Evolutionary conservation across 805 yeast genomes (phyloP).

Genomic region (Saccharomycopsis amapae): DNA sequence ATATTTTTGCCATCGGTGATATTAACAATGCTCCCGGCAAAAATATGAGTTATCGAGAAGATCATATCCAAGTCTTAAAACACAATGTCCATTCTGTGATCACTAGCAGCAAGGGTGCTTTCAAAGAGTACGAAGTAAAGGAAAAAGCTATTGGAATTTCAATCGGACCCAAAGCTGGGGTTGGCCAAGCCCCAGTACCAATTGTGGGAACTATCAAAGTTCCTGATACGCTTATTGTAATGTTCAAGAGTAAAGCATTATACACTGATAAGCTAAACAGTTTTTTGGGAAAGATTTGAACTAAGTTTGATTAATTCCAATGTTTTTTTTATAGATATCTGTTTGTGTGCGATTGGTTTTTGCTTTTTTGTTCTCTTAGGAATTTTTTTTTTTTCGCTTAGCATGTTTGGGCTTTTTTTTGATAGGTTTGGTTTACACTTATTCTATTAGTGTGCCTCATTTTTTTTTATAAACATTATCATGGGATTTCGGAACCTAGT

Average conservation of each 20-base stretch:
- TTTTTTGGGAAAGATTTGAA: background rate
- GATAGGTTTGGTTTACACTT: no score
- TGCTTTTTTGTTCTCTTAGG: no score
- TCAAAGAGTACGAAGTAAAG: background rate
- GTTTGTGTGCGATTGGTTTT: no score
- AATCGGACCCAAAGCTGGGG: conserved; percentile 23
- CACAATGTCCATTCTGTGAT: conserved; percentile 17
- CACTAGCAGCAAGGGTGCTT: background rate
- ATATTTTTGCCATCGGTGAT: conserved; percentile 27
- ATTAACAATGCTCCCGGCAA: conserved; percentile 20
- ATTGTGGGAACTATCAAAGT: conserved; percentile 19
- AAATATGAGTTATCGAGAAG: conserved; percentile 10
- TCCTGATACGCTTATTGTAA: conserved; percentile 22
- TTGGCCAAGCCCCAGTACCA: conserved; percentile 24
- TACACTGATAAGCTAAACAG: conserved; percentile 3
- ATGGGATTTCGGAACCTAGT: no score
- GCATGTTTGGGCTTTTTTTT: no score
- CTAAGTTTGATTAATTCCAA: no score
- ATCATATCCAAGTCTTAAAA: conserved; percentile 14
- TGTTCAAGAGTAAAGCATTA: conserved; percentile 21
- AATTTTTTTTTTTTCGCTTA: no score
- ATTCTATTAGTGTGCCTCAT: no score
- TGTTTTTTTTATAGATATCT: no score
- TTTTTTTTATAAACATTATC: no score
- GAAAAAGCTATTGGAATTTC: background rate